A percentile compares a stretch with the other conserved stretches of the same genome.
phyloP scores from a whole-genome alignment of 805 yeast species.

The Gaillardinia entomophila region DNA sequence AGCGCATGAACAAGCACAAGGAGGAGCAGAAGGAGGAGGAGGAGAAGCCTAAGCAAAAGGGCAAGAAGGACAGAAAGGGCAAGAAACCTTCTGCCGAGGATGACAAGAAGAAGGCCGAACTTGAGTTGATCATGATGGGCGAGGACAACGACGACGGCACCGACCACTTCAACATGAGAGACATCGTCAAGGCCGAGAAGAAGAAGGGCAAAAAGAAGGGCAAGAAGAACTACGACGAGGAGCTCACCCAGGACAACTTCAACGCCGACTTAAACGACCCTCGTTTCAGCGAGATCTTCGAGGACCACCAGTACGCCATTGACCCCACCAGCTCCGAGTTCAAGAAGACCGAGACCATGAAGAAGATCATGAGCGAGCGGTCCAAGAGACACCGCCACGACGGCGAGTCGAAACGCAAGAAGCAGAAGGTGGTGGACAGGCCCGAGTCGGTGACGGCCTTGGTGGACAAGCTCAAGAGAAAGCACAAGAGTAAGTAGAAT shows the following conservation, averaged over 20 bases:
- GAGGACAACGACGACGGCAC: conserved; percentile 44
- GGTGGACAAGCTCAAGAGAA: neutral
- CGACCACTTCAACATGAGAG: conserved; percentile 74
- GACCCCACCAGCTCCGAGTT: conserved; percentile 91
- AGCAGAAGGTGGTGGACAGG: conserved; percentile 1
- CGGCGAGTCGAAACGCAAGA: neutral
- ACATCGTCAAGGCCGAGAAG: conserved; percentile 69
- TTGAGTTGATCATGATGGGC: conserved; percentile 69
- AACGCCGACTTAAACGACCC: conserved; percentile 73
- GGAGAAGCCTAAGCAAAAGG: conserved; percentile 21
- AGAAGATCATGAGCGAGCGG: conserved; percentile 72
- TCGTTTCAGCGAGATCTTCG: conserved; percentile 79
- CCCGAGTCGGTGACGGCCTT: neutral
- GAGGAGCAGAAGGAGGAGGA: conserved; percentile 49
- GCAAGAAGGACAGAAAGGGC: conserved; percentile 5
- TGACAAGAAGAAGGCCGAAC: conserved; percentile 48
- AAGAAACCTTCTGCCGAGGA: conserved; percentile 2
- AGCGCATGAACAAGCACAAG: conserved; percentile 73
- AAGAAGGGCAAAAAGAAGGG: conserved; percentile 39
- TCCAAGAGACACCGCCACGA: conserved; percentile 38
- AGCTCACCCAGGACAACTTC: conserved; percentile 43
- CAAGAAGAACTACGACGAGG: conserved; percentile 48
- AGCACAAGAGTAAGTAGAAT: conserved; percentile 4
- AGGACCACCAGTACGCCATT: conserved; percentile 85
- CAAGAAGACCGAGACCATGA: conserved; percentile 84